These are phyloP conservation scores for Epichloe hybrida DNA, from an alignment of 2,329 filamentous ascomycete genomes.

Conservation along the genomic window DNA sequence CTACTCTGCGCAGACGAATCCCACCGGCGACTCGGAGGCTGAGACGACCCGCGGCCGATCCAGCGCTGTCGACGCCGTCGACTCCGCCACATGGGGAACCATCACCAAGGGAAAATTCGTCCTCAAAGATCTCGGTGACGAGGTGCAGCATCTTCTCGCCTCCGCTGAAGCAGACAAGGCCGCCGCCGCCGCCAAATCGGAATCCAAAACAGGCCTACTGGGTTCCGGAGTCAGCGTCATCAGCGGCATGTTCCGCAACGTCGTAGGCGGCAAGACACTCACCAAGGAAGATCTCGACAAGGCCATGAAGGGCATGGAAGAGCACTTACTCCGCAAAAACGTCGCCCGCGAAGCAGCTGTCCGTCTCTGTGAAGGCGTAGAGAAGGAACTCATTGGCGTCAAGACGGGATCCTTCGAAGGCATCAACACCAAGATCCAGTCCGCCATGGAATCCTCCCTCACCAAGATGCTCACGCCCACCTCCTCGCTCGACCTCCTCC, in stretches of 20 bases:
- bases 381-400: conserved; percentile 76
- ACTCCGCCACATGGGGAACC: conserved; percentile 71
- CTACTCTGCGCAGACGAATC: conserved; percentile 59
- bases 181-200: conserved; percentile 29
- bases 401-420: conserved; percentile 88
- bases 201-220: conserved; percentile 50
- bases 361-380: conserved; percentile 79
- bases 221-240: conserved; percentile 71
- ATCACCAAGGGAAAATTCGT: conserved; percentile 87
- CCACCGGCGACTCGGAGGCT: conserved; percentile 38
- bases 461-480: conserved; percentile 94
- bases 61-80: conserved; percentile 57
- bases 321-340: conserved; percentile 89
- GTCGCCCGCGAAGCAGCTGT: conserved; percentile 89
- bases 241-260: conserved; percentile 80
- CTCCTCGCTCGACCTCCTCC: conserved; percentile 83
- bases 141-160: conserved; percentile 80
- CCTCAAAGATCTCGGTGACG: conserved; percentile 81
- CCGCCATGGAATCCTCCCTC: conserved; percentile 82
- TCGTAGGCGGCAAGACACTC: conserved; percentile 86
- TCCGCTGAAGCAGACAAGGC: conserved; percentile 56
- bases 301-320: conserved; percentile 90
- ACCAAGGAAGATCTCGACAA: conserved; percentile 83
- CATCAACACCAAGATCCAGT: conserved; percentile 69
- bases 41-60: conserved; percentile 33